Evolutionary conservation across 73 alveolate species (phyloP), one percentile per base, ranked within the genome.

Genomic region (Paramecium bursaria): DNA sequence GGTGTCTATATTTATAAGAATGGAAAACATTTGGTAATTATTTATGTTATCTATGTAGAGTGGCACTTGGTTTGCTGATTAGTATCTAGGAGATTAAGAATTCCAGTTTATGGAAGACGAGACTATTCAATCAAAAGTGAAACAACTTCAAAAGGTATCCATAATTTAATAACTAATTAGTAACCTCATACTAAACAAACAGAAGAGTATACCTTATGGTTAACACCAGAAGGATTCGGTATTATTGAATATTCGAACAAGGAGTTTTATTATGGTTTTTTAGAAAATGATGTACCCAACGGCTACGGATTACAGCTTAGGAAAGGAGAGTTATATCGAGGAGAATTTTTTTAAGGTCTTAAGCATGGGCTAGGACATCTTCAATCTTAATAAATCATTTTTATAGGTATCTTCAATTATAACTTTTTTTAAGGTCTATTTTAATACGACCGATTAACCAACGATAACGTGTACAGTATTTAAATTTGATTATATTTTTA

Each of bases 391-490:
- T 25, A 67, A 47, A 33, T 5, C 22, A 31, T 67, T 11, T 67
- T 67, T 31, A 15, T 42, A 9, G 53, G 53, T 67, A 13, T 25
- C 13, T 25, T 17, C 35, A n/a, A 10, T 39, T 25, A 17, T 27
- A 19, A 67, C 44, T 25, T 39, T 39, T 67, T 3, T 35, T 11
- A 27, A 57, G 76, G 76, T n/a, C 33, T 23, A 27, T 57, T 57
- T 57, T 48, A 57, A 57, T 30, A 57, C 33, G n/a, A n/a, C n/a
- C n/a, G 33, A 57, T 57, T 57, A 57, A 57, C 76, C 76, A 57
- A 57, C 76, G 76, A 57, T 50, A 30, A 57, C 27, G 27, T 48
- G 76, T 30, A 30, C 33, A 30, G 51, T 30, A 57, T 57, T 57
- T 57, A 57, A 57, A 57, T 57, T 57, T 57, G 76, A 57, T 48